Base-by-base conservation (phyloP, 805 yeast genomes). In the Metschnikowia colocasiae region DNA sequence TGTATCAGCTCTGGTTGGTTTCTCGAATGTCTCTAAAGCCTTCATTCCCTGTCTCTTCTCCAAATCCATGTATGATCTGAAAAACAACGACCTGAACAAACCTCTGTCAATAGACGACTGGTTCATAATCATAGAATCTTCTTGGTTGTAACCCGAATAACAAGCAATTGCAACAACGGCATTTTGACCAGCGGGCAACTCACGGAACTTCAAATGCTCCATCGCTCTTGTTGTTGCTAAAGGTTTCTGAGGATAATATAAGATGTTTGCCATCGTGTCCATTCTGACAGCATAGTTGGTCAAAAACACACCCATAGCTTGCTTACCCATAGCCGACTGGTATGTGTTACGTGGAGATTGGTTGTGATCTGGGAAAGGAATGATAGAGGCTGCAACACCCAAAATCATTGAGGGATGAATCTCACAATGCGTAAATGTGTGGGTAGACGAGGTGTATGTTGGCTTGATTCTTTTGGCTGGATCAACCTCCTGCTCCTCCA, bases 321-420 rank as follows among this genome's bases (percentile, higher is more conserved):
- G 99, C 71, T 94, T 94, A 82, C 99, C 99, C 99, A 94, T 94
- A 54, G 99, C 99, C 65, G 97, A 91, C 75, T 94, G 99, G 70
- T 94, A 94, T 3, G 99, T 94, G 65, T 94, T 94, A 83, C 99
- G 92, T 51, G 99, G 99, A 51, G 97, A 91, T 76, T 94, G 99
- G 69, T 94, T 94, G 70, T 94, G 99, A 73, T 94, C 99, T 12
- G 99, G 99, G 87, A 94, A 94, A 16, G 99, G 99, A 78, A 94
- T 94, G 65, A 94, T 90, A 25, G 96, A 88, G 4, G 99, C 99
- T 39, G 97, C 96, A 55, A 94, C 97, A 69, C 99, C 99, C 52
- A 94, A 77, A 68, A 94, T 92, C 99, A 94, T 94, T 26, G 96
- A 86, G 16, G 99, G 99, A 71, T 94, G 99, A 63, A 94, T 91